phyloP scores from a whole-genome alignment of 1,139 yeast genomes.

The Ashbya aceris region DNA sequence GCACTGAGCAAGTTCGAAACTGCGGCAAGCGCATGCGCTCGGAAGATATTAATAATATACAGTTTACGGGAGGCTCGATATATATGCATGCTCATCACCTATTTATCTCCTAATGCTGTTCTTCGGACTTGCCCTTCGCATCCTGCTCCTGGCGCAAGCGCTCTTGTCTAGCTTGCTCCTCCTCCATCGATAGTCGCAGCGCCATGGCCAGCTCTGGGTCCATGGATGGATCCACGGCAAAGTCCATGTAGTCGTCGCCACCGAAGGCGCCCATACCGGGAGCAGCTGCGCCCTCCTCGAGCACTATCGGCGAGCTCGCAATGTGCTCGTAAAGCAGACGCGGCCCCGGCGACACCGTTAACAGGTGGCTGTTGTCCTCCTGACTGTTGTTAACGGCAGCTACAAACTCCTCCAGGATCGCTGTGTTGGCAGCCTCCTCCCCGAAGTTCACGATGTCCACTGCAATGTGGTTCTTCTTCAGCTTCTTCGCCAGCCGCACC shows the following conservation, averaged over 20 bases:
- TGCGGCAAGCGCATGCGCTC: too few species aligned
- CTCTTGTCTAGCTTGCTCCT: constrained; percentile 36
- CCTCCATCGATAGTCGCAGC: constrained; percentile 40
- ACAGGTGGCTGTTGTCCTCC: constrained; percentile 60
- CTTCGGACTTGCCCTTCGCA: constrained; percentile 2
- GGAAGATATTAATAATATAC: too few species aligned
- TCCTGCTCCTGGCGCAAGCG: constrained; percentile 23
- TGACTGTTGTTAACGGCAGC: constrained; percentile 63
- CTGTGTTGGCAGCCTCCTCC: constrained; percentile 69
- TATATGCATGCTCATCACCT: background rate
- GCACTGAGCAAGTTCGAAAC: too few species aligned
- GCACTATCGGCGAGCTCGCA: constrained; percentile 28
- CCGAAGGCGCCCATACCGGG: constrained; percentile 41
- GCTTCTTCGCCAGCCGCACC: constrained; percentile 77
- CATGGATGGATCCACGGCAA: constrained; percentile 78
- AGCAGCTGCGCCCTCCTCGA: constrained; percentile 34
- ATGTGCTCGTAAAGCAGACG: constrained; percentile 45
- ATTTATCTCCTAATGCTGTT: constrained; percentile 2
- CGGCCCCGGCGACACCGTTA: constrained; percentile 86
- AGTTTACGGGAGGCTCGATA: too few species aligned
- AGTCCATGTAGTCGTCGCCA: constrained; percentile 44
- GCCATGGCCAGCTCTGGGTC: constrained; percentile 98
- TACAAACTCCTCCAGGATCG: constrained; percentile 72
- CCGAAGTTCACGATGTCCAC: constrained; percentile 90
- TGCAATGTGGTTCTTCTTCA: constrained; percentile 90